Conservation (phyloP, 2,329 filamentous ascomycete species). For the Fusarium pseudoanthophilum region DNA sequence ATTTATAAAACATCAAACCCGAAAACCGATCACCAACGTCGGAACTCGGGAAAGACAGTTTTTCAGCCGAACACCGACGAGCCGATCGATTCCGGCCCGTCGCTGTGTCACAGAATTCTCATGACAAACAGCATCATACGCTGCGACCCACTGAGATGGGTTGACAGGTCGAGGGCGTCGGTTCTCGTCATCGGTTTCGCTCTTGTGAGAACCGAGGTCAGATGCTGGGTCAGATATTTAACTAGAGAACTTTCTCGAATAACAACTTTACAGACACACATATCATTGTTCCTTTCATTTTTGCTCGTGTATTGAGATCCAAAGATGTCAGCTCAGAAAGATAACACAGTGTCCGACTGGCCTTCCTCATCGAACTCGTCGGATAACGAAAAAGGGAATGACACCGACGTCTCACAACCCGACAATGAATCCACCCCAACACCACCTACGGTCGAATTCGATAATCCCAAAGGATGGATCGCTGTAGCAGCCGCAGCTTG, state of each 20-base stretch:
- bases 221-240: conserved; percentile 1
- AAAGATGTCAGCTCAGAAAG: neutral
- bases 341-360: neutral
- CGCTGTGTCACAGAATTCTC: neutral
- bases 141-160: neutral
- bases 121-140: neutral
- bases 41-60: conserved; percentile 22
- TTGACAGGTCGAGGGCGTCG: neutral
- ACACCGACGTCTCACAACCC: conserved; percentile 1
- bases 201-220: neutral
- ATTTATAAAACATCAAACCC: conserved; percentile 17
- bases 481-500: conserved; percentile 35
- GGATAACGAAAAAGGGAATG: conserved; percentile 27
- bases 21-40: conserved; percentile 16
- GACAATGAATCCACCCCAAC: rapidly evolving
- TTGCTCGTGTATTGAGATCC: neutral
- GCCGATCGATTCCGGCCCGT: conserved; percentile 13
- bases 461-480: conserved; percentile 30
- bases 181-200: neutral
- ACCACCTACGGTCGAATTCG: conserved; percentile 9
- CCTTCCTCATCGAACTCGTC: neutral
- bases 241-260: neutral
- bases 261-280: neutral
- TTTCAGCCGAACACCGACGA: conserved; percentile 15
- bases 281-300: rapidly evolving